Conservation (phyloP, 169 alveolate species). For the Babesia gibsoni region DNA sequence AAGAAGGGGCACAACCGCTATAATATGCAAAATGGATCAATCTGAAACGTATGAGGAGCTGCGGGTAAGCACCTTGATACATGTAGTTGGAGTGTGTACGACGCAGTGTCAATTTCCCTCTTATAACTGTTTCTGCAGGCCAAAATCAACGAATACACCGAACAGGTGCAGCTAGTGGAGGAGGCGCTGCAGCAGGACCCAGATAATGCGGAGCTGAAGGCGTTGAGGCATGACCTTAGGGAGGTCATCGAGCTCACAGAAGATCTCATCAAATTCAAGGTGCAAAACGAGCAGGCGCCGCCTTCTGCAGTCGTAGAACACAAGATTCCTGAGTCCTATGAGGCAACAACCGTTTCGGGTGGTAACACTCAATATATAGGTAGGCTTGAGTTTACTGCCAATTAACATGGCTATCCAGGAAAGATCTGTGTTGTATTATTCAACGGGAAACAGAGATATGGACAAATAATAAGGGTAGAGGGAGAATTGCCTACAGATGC, state of each 20-base stretch:
- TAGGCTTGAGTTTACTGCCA: neutral
- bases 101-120: neutral
- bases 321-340: slow-evolving; percentile 1
- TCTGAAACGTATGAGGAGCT: slow-evolving; percentile 23
- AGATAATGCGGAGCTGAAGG: slow-evolving; percentile 44
- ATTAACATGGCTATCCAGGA: neutral
- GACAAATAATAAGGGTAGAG: slow-evolving; percentile 37
- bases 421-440: slow-evolving; percentile 55
- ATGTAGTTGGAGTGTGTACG: too few species aligned
- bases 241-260: slow-evolving; percentile 60
- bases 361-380: slow-evolving; percentile 6
- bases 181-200: slow-evolving; percentile 60
- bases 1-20: neutral
- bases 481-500: slow-evolving; percentile 61
- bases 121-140: slow-evolving; percentile 12
- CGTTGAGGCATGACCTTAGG: slow-evolving; percentile 31
- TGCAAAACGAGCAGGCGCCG: slow-evolving; percentile 8
- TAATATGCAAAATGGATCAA: slow-evolving; percentile 6
- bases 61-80: slow-evolving; percentile 1
- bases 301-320: neutral
- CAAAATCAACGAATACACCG: slow-evolving; percentile 44
- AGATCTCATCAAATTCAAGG: slow-evolving; percentile 50
- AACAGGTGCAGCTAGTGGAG: slow-evolving; percentile 36
- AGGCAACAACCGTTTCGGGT: slow-evolving; percentile 10
- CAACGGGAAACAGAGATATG: slow-evolving; percentile 59